phyloP scores from a whole-genome alignment of 1,139 yeast genomes.

The Scheffersomyces illinoinensis region DNA sequence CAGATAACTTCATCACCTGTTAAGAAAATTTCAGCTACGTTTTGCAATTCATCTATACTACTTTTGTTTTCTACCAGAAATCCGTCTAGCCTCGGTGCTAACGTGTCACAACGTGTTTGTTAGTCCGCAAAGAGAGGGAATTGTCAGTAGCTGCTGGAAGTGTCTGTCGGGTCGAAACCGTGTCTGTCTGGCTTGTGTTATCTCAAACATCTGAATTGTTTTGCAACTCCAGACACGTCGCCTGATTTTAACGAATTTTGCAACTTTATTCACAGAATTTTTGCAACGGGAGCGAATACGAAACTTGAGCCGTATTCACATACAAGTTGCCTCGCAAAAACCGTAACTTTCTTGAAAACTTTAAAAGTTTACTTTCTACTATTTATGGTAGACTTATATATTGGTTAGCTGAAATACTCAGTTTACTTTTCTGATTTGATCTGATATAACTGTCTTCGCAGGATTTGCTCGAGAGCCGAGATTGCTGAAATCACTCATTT shows the following conservation, averaged over 20 bases:
- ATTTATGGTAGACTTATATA: no score
- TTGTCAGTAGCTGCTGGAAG: neutral
- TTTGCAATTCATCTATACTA: neutral
- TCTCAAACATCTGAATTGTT: neutral
- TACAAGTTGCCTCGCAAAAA: neutral
- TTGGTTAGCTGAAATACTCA: no score
- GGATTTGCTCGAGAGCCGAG: no score
- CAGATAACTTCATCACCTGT: neutral
- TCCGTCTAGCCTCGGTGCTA: neutral
- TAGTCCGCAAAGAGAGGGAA: neutral
- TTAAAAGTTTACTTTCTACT: no score
- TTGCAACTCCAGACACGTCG: neutral
- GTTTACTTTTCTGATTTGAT: no score
- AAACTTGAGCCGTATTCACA: neutral
- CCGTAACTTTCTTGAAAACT: no score
- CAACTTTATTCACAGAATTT: neutral
- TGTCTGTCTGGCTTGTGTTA: neutral
- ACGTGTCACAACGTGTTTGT: neutral
- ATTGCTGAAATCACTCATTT: no score
- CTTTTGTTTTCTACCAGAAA: neutral
- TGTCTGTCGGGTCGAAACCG: neutral
- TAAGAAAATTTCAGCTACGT: neutral
- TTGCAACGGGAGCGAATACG: no score
- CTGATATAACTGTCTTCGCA: neutral
- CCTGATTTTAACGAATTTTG: neutral